A percentile compares a stretch with the other conserved stretches of the same genome.
Evolutionary conservation across 306 rosid species (phyloP).

Genomic region (Castanospermum australe): DNA sequence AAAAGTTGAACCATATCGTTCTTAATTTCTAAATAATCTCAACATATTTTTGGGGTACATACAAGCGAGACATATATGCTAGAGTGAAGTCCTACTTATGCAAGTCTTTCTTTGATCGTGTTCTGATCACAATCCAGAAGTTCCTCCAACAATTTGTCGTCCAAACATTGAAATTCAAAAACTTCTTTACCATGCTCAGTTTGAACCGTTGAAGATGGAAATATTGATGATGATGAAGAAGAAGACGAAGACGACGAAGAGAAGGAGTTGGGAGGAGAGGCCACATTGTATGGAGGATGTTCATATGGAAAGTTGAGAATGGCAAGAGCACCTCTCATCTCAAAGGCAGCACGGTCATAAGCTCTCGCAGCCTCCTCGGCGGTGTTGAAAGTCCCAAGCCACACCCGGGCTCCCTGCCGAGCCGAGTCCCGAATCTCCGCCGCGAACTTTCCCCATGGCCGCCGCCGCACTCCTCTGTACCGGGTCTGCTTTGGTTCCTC

Average conservation of each 20-base stretch:
- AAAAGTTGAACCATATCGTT: not conserved
- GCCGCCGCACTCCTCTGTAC: slow-evolving; percentile 39
- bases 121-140: slow-evolving; percentile 51
- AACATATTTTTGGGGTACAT: not conserved
- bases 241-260: not conserved
- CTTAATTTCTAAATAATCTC: too few species aligned
- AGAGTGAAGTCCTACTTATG: not conserved
- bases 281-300: slow-evolving; percentile 18
- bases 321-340: slow-evolving; percentile 65
- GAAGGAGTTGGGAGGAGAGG: not conserved
- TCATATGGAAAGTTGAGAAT: slow-evolving; percentile 74
- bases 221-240: slow-evolving; percentile 23
- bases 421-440: slow-evolving; percentile 42
- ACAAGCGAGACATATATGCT: not conserved
- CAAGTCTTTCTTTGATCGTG: not conserved
- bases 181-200: slow-evolving; percentile 36
- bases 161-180: slow-evolving; percentile 60
- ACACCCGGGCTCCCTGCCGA: slow-evolving; percentile 50
- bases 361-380: slow-evolving; percentile 75
- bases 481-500: not conserved
- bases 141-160: slow-evolving; percentile 66
- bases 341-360: slow-evolving; percentile 64
- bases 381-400: slow-evolving; percentile 73
- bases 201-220: not conserved
- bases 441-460: slow-evolving; percentile 53